Conservation (phyloP, 2,329 filamentous ascomycete species). For the Metarhizium humberi region DNA sequence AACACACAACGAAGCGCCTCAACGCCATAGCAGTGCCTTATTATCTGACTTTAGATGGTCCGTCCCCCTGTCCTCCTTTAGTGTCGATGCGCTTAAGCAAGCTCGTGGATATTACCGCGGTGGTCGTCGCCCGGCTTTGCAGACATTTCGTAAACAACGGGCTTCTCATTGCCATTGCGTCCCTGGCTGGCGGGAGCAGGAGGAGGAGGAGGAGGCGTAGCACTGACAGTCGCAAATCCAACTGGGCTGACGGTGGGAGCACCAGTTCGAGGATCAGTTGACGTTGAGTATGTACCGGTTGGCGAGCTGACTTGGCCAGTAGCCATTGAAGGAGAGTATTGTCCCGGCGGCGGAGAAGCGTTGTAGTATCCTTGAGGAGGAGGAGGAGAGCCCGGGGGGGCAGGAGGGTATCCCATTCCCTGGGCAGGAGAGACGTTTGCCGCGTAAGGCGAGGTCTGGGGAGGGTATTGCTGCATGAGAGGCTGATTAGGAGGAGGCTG, state of each 20-base stretch:
- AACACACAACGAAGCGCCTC: neutral
- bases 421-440: neutral
- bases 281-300: neutral
- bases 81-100: neutral
- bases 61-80: neutral
- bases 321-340: neutral
- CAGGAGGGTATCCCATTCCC: neutral
- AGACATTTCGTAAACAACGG: neutral
- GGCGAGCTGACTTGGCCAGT: neutral
- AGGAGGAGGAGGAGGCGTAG: neutral
- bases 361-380: neutral
- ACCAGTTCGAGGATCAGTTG: neutral
- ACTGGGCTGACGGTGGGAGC: neutral
- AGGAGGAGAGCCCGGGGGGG: neutral
- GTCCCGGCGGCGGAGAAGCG: neutral
- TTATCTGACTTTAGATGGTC: neutral
- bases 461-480: neutral
- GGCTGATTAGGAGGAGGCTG: neutral
- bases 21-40: neutral
- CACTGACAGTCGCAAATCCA: neutral
- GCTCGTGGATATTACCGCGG: constrained; percentile 1
- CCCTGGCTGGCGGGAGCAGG: neutral
- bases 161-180: neutral
- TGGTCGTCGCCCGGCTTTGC: neutral
- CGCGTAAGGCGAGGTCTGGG: neutral